Base-by-base conservation (phyloP, 306 rosid genomes). In the Dalbergia cochinchinensis region DNA sequence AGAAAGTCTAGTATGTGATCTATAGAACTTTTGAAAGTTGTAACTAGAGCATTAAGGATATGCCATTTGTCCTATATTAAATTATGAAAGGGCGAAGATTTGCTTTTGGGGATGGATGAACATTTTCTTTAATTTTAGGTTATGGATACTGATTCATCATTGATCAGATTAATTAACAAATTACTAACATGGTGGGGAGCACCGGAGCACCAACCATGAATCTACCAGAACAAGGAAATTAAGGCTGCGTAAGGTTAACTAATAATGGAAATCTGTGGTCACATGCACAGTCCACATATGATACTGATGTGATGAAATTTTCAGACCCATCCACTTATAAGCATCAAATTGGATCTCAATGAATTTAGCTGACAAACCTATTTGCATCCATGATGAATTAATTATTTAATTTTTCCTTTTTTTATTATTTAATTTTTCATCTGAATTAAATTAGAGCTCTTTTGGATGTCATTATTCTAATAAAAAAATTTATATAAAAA, bases 211-310 rank as follows among this genome's bases (percentile, higher is more conserved):
- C 10, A 60, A 48, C 14, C 72, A 60, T 19, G 60, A 44, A 61
- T 47, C 3, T 4, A n/a, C 22, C 65, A 70, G 26, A 79, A 59
- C 7, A 60, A 7, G 19, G 22, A 78, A 68, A 69, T 16, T 31
- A 44, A 54, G 74, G 57, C 10, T 77, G 12, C 16, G 31, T 14
- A 31, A 70, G 11, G 50, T 65, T 37, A 51, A 51, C 73, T n/a
- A 53, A 18, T 57, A 44, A 44, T 58, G 76, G 70, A 66, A 77
- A 37, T 66, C 57, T 39, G 1, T 22, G 42, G 74, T 65, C 55
- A 77, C 20, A 54, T 2, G n/a, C 60, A 48, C 6, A 14, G 6
- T 18, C 3, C 9, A 16, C 8, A 63, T 14, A 63, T 33, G 70
- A 47, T 8, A 37, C 70, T 26, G 31, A 26, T 26, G 22, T 31